Conservation (phyloP, 2,329 filamentous ascomycete genomes). For the Fusarium sarcochroum region DNA sequence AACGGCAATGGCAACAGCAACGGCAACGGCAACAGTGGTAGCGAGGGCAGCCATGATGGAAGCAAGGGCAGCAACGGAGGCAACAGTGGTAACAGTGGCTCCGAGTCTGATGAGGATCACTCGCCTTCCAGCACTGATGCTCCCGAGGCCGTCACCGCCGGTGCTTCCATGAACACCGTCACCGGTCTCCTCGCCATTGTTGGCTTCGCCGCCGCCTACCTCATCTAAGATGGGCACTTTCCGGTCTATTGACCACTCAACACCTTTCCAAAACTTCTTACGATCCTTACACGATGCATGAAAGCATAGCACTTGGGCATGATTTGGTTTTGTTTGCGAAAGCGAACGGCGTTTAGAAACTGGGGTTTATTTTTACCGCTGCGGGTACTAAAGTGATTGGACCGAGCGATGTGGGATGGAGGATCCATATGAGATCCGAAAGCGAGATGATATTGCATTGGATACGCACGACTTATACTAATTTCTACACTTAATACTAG, state of each 20-base stretch:
- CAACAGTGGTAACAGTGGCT: slow-evolving; percentile 8
- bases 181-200: slow-evolving; percentile 55
- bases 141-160: slow-evolving; percentile 45
- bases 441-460: slow-evolving; percentile 23
- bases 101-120: slow-evolving; percentile 25
- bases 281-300: slow-evolving; percentile 46
- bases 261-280: slow-evolving; percentile 29
- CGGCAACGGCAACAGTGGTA: neutral
- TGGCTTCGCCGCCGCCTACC: slow-evolving; percentile 57
- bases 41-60: slow-evolving; percentile 1
- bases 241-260: neutral
- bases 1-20: neutral
- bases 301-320: slow-evolving; percentile 38
- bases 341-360: slow-evolving; percentile 40
- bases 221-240: slow-evolving; percentile 54
- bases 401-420: slow-evolving; percentile 35
- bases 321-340: slow-evolving; percentile 34
- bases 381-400: slow-evolving; percentile 25
- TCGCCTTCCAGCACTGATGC: slow-evolving; percentile 31
- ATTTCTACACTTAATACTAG: slow-evolving; percentile 43
- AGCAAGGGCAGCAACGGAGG: neutral
- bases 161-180: slow-evolving; percentile 51
- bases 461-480: slow-evolving; percentile 42
- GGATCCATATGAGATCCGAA: slow-evolving; percentile 34
- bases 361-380: slow-evolving; percentile 30